phyloP scores from a whole-genome alignment of 1,284 basidiomycete genomes.

The Heterobasidion occidentale region DNA sequence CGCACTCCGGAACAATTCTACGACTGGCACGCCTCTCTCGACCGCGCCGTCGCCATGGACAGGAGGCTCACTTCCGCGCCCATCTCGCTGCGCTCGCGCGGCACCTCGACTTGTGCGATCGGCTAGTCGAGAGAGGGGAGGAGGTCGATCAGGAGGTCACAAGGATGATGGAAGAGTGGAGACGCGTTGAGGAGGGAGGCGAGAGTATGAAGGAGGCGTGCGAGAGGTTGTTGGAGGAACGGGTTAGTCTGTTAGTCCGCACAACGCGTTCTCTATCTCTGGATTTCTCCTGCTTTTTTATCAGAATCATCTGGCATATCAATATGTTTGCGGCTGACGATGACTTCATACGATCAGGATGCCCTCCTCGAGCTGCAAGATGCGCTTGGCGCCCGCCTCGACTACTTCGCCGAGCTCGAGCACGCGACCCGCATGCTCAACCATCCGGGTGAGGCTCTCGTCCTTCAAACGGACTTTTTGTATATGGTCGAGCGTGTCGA shows the following conservation, averaged over 20 bases:
- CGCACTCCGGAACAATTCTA: conserved; percentile 90
- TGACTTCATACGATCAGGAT: conserved; percentile 37
- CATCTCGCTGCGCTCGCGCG: conserved; percentile 70
- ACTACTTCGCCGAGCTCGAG: conserved; percentile 91
- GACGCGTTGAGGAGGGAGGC: conserved; percentile 81
- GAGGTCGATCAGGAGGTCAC: conserved; percentile 69
- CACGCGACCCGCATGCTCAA: conserved; percentile 86
- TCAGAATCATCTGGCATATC: background rate
- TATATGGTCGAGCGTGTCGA: conserved; percentile 92
- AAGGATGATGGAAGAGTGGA: conserved; percentile 77
- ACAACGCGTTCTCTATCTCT: background rate
- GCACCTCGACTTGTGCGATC: conserved; percentile 71
- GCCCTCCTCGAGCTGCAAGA: conserved; percentile 72
- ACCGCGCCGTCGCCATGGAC: conserved; percentile 85
- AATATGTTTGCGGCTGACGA: background rate
- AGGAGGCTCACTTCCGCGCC: conserved; percentile 83
- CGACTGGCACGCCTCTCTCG: conserved; percentile 87
- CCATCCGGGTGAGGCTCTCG: conserved; percentile 84
- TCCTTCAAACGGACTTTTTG: conserved; percentile 82
- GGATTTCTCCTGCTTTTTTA: too few relatives aligned
- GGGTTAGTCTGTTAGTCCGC: conserved; percentile 39
- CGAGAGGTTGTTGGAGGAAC: conserved; percentile 79
- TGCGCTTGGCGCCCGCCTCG: conserved; percentile 67
- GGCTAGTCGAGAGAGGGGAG: conserved; percentile 60
- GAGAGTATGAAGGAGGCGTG: conserved; percentile 70